These are phyloP conservation scores for Clarireedia monteithiana DNA, from an alignment of 2,329 filamentous ascomycete species.

Conservation along the genomic window DNA sequence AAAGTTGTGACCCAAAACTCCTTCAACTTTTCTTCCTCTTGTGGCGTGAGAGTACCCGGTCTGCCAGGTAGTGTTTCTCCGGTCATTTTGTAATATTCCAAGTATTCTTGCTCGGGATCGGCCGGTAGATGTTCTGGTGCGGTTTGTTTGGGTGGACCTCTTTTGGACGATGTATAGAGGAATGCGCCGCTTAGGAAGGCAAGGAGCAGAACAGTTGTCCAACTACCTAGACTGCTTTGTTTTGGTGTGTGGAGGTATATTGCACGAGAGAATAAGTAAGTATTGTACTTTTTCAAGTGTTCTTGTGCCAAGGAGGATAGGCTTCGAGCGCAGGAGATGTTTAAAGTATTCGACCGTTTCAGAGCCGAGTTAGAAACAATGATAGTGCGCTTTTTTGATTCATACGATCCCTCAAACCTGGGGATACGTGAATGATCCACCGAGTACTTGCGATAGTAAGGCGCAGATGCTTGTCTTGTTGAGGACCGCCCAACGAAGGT, in stretches of 20 bases:
- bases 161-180: constrained; percentile 9
- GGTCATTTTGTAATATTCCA: constrained; percentile 32
- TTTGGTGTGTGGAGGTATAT: background rate
- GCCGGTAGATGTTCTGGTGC: background rate
- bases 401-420: background rate
- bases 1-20: constrained; percentile 77
- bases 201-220: constrained; percentile 6
- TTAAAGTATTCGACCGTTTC: constrained; percentile 1
- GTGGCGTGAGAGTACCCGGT: constrained; percentile 77
- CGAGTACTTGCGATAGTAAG: constrained; percentile 1
- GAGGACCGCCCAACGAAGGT: background rate
- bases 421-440: background rate
- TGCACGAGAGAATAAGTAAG: background rate
- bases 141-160: background rate
- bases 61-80: constrained; percentile 55
- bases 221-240: constrained; percentile 5
- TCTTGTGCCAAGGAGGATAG: background rate
- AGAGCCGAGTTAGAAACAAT: background rate
- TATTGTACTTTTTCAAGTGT: background rate
- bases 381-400: background rate
- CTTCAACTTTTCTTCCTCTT: constrained; percentile 81
- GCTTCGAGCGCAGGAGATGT: background rate
- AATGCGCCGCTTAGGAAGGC: constrained; percentile 9
- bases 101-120: constrained; percentile 10
- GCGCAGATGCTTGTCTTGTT: background rate